phyloP scores from a whole-genome alignment of 129 eudicot species.

The Pseudognaphalium luteoalbum region DNA sequence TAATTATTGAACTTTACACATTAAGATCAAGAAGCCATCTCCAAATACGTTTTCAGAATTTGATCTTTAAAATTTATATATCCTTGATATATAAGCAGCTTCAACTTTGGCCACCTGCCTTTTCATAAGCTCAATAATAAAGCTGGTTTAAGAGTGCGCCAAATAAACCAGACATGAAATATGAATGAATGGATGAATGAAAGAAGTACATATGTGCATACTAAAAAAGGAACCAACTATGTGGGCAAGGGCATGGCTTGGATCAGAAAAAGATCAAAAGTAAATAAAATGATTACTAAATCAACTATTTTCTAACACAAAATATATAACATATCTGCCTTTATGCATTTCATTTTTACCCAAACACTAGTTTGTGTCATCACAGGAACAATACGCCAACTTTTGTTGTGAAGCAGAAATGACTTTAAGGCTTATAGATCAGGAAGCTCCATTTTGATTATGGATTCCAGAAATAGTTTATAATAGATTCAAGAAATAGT shows the following conservation, averaged over 20 bases:
- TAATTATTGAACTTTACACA: neutral
- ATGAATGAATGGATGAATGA: neutral
- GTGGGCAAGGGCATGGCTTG: neutral
- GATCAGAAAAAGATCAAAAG: neutral
- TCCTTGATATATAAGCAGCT: neutral
- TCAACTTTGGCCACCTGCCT: neutral
- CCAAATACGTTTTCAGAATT: constrained; percentile 2
- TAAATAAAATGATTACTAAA: neutral
- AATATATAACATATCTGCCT: neutral
- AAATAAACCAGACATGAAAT: neutral
- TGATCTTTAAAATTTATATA: neutral
- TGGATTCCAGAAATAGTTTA: no score
- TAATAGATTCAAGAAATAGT: neutral
- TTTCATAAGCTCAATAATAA: neutral
- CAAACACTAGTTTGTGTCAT: neutral
- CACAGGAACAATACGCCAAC: neutral
- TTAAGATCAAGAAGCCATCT: neutral
- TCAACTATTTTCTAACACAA: neutral
- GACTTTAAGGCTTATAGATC: neutral
- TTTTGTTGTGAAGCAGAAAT: neutral
- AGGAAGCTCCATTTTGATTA: neutral
- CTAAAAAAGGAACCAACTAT: neutral
- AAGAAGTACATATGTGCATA: neutral
- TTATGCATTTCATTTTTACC: no score
- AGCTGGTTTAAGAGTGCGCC: neutral